Conservation (phyloP, 805 yeast genomes). For the Wickerhamomyces hampshirensis region DNA sequence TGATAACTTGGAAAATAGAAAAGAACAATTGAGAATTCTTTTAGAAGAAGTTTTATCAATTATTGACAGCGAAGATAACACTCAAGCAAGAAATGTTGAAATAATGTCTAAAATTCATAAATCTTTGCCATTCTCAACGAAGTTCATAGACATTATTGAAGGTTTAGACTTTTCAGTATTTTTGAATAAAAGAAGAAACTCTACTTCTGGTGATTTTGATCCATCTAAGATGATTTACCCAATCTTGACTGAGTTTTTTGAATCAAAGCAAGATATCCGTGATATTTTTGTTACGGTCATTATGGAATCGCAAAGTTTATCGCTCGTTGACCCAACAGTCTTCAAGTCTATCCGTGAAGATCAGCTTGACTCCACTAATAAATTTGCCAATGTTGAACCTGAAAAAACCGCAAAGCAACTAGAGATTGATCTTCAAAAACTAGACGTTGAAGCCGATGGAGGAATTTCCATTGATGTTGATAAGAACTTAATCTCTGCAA, state of each 20-base stretch:
- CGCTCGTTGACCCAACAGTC: slow-evolving; percentile 71
- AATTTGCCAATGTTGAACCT: slow-evolving; percentile 31
- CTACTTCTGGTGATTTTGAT: slow-evolving; percentile 17
- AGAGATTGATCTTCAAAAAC: slow-evolving; percentile 40
- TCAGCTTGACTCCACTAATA: slow-evolving; percentile 26
- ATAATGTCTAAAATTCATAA: slow-evolving; percentile 50
- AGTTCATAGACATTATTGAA: slow-evolving; percentile 49
- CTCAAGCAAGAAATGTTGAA: slow-evolving; percentile 43
- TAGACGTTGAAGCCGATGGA: slow-evolving; percentile 38
- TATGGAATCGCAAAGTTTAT: slow-evolving; percentile 64
- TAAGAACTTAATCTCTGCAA: slow-evolving; percentile 25
- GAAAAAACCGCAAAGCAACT: slow-evolving; percentile 48
- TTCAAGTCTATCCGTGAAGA: slow-evolving; percentile 62
- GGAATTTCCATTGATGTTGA: slow-evolving; percentile 31
- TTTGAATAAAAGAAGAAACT: slow-evolving; percentile 26
- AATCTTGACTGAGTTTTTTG: slow-evolving; percentile 63
- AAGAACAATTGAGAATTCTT: slow-evolving; percentile 33
- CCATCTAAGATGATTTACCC: slow-evolving; percentile 26
- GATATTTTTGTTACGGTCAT: slow-evolving; percentile 52
- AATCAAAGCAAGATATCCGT: slow-evolving; percentile 68
- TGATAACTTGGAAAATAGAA: slow-evolving; percentile 31
- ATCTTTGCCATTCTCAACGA: slow-evolving; percentile 42
- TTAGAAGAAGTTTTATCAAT: slow-evolving; percentile 38
- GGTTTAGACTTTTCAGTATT: slow-evolving; percentile 55
- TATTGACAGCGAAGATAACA: slow-evolving; percentile 35